A percentile compares a stretch with the other conserved stretches of the same genome.
phyloP scores from a whole-genome alignment of 2,329 filamentous ascomycete genomes.

The Onygena corvina region DNA sequence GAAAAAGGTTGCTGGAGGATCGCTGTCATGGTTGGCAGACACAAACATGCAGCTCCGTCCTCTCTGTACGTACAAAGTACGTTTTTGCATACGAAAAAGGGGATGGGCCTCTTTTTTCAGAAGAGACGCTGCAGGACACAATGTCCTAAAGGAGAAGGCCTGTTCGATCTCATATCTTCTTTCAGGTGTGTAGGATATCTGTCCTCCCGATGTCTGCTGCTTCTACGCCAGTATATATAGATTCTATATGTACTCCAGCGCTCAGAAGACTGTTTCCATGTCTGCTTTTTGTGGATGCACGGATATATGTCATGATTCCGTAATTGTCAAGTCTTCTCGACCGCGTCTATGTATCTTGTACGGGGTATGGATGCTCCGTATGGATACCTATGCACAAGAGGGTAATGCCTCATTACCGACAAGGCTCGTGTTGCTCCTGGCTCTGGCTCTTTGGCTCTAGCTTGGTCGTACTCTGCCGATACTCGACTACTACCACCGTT shows the following conservation, averaged over 20 bases:
- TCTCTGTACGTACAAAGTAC: background rate
- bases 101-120: background rate
- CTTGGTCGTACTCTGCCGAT: background rate
- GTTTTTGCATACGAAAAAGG: background rate
- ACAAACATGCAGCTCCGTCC: background rate
- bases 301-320: constrained; percentile 3
- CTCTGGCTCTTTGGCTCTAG: background rate
- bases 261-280: too few species aligned
- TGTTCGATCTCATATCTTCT: too few species aligned
- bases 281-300: constrained; percentile 1
- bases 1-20: background rate
- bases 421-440: background rate
- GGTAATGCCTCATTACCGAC: too few species aligned
- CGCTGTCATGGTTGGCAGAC: background rate
- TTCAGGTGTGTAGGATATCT: background rate
- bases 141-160: too few species aligned
- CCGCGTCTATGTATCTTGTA: constrained; percentile 6
- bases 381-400: too few species aligned
- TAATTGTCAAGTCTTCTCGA: constrained; percentile 5
- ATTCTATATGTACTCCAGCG: background rate
- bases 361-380: too few species aligned
- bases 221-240: background rate
- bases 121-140: background rate
- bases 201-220: background rate
- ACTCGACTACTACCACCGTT: too few species aligned